Base-by-base conservation (phyloP, 176 grass and related monocot species). In the Tillandsia leiboldiana region DNA sequence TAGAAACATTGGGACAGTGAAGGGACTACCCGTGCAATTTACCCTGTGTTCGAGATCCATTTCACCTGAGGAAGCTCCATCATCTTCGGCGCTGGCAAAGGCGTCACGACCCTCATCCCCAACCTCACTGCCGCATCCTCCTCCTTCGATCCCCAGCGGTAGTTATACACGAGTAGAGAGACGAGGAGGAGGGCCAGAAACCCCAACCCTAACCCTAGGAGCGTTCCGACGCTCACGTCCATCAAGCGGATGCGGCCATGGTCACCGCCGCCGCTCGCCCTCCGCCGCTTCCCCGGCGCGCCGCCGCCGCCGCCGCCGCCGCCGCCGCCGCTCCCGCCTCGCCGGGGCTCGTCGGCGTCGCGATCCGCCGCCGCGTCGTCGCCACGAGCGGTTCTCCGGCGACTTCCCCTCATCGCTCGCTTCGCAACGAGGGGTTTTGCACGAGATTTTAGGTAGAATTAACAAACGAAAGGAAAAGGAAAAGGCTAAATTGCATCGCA, bases 1-100 rank as follows among this genome's bases (percentile, higher is more conserved):
- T 42, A 42, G 33, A 42, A 42, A 70, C 0, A 26, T 23, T 71
- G 20, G 54, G 11, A 75, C 49, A 65, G 59, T 75, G 14, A 75
- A 23, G 33, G 13, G 13, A 61, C 47, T 17, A 53, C 23, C 12
- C 64, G 26, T 24, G 8, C 7, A 72, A 26, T 20, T 57, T 24
- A 72, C 15, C 71, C 22, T 28, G 50, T 2, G 48, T 33, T 3
- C 14, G 0, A 72, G 23, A 48, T 67, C 65, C 0, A 69, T 72
- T 11, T 74, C 74, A 97, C 94, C 89, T 92, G 94, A 54, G 82
- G 74, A 70, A 92, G 89, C 87, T 97, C 94, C 86, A 85, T 92
- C 86, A 97, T 87, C 81, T 83, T 87, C 23, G 94, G 89, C 22
- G 83, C 73, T 11, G 82, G 42, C 33, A 92, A 74, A 12, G 89